Percentiles rank a stretch among this genome's conserved stretches.
Evolutionary conservation across 2,329 filamentous ascomycete species (phyloP).

Genomic region (Hypoxylon sp.): DNA sequence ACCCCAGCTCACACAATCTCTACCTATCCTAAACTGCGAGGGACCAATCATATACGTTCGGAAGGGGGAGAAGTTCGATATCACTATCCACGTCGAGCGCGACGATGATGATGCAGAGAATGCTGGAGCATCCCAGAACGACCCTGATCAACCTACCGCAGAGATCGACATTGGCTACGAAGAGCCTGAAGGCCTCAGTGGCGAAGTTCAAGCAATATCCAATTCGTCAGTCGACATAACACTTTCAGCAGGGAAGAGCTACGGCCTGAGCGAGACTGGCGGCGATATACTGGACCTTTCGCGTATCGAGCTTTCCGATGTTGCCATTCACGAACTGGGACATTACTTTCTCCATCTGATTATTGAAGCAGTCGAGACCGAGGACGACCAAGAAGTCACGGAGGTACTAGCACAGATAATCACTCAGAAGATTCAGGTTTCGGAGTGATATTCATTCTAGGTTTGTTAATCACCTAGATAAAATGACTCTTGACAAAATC

Average conservation of each 20-base stretch:
- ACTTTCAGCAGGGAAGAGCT: neutral
- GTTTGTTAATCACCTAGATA: neutral
- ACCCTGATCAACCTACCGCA: neutral
- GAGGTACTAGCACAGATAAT: slow-evolving; percentile 7
- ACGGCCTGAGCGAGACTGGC: neutral
- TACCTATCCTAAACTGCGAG: neutral
- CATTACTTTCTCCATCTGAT: slow-evolving; percentile 12
- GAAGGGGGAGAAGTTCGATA: neutral
- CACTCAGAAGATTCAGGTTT: slow-evolving; percentile 3
- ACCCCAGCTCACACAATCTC: neutral
- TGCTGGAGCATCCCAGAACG: neutral
- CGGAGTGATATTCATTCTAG: neutral
- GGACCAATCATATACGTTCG: neutral
- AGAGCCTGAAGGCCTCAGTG: neutral
- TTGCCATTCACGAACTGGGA: neutral
- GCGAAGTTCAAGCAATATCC: neutral
- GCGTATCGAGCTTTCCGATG: neutral
- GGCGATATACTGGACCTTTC: slow-evolving; percentile 10
- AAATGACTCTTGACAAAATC: neutral
- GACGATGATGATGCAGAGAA: neutral
- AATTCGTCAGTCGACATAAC: slow-evolving; percentile 1
- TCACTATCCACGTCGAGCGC: slow-evolving; percentile 1
- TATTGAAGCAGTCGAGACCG: neutral
- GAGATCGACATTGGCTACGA: neutral
- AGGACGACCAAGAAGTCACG: neutral